Percentiles rank a stretch among this genome's conserved stretches.
These are phyloP conservation scores for Boletellus sp. DNA, from an alignment of 768 basidiomycete genomes.

Conservation along the genomic window DNA sequence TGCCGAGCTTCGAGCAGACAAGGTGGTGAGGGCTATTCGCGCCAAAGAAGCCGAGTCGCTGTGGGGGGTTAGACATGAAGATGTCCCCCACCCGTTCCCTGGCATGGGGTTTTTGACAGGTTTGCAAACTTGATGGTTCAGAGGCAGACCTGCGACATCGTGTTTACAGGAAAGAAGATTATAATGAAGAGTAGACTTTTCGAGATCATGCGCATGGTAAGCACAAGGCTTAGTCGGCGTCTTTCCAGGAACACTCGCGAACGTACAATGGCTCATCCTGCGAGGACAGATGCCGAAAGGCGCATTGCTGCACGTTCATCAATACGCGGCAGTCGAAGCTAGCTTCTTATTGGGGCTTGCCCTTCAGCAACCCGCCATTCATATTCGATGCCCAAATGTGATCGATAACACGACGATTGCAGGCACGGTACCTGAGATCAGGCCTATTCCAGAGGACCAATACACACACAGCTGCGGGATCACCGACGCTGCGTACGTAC, in stretches of 20 bases:
- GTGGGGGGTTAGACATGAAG: conserved; percentile 54
- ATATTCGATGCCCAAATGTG: conserved; percentile 30
- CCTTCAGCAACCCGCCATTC: conserved; percentile 36
- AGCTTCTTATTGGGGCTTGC: conserved; percentile 35
- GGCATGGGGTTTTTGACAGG: conserved; percentile 77
- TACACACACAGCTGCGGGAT: conserved; percentile 24
- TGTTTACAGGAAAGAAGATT: conserved; percentile 25
- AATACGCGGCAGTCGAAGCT: conserved; percentile 40
- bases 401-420: conserved; percentile 25
- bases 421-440: conserved; percentile 34
- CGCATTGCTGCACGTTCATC: conserved; percentile 42
- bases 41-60: conserved; percentile 47
- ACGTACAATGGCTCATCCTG: background rate
- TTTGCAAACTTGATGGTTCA: conserved; percentile 17
- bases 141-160: background rate
- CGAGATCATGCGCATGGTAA: conserved; percentile 36
- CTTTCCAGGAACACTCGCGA: background rate
- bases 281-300: conserved; percentile 52
- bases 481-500: conserved; percentile 27
- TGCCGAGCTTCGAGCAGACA: conserved; percentile 51
- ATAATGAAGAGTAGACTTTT: conserved; percentile 40
- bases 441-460: conserved; percentile 27
- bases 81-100: conserved; percentile 58
- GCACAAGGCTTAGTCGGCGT: background rate
- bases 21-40: conserved; percentile 51